These are phyloP conservation scores for Artomyces pyxidatus DNA, from an alignment of 768 basidiomycete species.

Conservation along the genomic window DNA sequence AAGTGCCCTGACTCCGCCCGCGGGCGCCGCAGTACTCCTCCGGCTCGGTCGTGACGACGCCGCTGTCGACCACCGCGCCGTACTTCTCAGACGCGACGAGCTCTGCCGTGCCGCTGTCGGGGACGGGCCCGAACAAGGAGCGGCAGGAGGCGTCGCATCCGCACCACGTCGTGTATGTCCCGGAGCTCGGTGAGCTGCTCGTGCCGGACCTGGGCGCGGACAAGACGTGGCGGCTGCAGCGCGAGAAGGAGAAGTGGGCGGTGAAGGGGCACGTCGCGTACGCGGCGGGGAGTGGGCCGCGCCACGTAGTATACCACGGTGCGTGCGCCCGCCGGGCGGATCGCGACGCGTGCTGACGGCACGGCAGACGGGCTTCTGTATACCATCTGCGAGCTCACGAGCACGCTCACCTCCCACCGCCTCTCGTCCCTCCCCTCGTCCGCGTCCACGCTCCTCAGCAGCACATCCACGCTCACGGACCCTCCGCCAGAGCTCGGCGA, in stretches of 20 bases:
- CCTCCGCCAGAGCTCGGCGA: constrained; percentile 29
- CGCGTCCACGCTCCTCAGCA: constrained; percentile 27
- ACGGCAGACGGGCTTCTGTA: constrained; percentile 52
- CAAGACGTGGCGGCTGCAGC: constrained; percentile 48
- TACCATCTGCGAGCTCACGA: constrained; percentile 60
- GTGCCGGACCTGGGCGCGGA: constrained; percentile 39
- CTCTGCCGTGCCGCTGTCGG: constrained; percentile 35
- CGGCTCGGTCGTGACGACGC: constrained; percentile 49
- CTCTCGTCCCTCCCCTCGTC: constrained; percentile 35
- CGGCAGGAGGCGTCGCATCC: constrained; percentile 72
- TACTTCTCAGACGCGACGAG: constrained; percentile 31
- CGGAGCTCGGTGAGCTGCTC: constrained; percentile 26
- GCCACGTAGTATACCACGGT: constrained; percentile 64
- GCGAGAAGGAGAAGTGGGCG: constrained; percentile 39
- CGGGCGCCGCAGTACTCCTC: constrained; percentile 50
- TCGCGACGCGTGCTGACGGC: background rate
- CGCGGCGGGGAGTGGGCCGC: constrained; percentile 56
- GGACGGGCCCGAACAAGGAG: constrained; percentile 52
- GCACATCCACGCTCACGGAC: constrained; percentile 40
- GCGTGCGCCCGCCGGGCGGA: constrained; percentile 16
- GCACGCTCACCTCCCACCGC: constrained; percentile 45
- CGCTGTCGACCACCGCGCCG: constrained; percentile 42
- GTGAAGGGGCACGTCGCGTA: constrained; percentile 39
- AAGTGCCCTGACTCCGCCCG: background rate
- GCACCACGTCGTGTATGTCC: constrained; percentile 51